Base-by-base conservation (phyloP, 495 filamentous ascomycete species). In the Penicillium silybi region DNA sequence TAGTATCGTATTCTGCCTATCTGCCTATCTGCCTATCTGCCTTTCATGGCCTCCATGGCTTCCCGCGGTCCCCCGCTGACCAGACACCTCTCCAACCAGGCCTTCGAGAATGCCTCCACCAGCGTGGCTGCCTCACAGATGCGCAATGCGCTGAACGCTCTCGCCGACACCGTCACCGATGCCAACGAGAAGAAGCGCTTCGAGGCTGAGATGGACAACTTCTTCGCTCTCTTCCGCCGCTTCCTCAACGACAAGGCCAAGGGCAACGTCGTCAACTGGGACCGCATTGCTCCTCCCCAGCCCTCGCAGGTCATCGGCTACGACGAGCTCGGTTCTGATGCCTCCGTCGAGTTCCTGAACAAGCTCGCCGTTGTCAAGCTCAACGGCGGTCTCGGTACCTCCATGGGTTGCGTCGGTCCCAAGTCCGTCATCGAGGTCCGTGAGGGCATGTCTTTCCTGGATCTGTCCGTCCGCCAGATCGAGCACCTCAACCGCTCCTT, bases 191-290 rank as follows among this genome's bases (percentile, higher is more conserved):
- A 92, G 85, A 87, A 95, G 85, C 75, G 78, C 34, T 99, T 97
- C 72, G 93, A 97, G 76, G 92, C 91, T 13, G 93, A 99, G 76
- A 97, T 95, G 89, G 93, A 99, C 83, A 99, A 99, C 85, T 99
- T 99, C 82, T 99, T 92, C 66, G 86, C 89, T 46, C 87, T 99
- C 58, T 99, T 99, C 85, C 87, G 95, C 54, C 82, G 93, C 67
- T 99, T 96, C 70, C 80, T 99, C 43, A 96, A 96, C 63, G 93
- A 99, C 78, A 96, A 96, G 78, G 95, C 93, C 53, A 98, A 97
- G 81, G 92, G 92, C 63, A 96, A 90, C 67, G 85, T 80, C 32
- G 81, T 95, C 81, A 90, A 93, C 61, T 99, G 93, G 93, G 89
- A 95, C 32, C 88, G 89, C 52, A 99, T 99, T 67, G 85, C 87